A percentile compares a stretch with the other conserved stretches of the same genome.
These are phyloP conservation scores for Psophocarpus tetragonolobus DNA, from an alignment of 306 rosid species.

Conservation along the genomic window DNA sequence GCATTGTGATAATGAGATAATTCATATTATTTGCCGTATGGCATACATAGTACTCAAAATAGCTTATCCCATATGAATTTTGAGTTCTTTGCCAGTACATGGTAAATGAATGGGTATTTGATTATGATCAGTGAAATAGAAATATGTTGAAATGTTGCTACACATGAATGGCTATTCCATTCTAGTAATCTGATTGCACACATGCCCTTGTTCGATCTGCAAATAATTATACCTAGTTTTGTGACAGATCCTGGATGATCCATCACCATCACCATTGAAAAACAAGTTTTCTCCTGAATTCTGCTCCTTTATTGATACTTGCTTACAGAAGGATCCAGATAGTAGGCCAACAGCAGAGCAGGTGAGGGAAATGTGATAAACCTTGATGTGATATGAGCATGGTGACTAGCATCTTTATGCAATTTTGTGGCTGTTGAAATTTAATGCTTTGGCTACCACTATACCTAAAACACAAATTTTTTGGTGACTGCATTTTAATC, in stretches of 20 bases:
- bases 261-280: slow-evolving; percentile 87
- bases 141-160: background rate
- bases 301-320: slow-evolving; percentile 85
- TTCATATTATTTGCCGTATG: background rate
- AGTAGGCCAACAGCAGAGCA: slow-evolving; percentile 91
- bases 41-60: background rate
- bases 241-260: slow-evolving; percentile 89
- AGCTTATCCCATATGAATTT: background rate
- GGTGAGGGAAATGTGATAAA: slow-evolving; percentile 48
- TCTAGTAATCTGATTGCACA: slow-evolving; percentile 6
- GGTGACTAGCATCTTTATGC: slow-evolving; percentile 23
- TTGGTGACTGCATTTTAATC: slow-evolving; percentile 13
- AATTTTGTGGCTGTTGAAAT: background rate
- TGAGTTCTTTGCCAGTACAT: background rate
- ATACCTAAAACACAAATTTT: background rate
- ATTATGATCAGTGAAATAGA: slow-evolving; percentile 4
- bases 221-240: slow-evolving; percentile 28
- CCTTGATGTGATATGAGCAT: slow-evolving; percentile 10
- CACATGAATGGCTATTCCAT: background rate
- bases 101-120: slow-evolving; percentile 8
- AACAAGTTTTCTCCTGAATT: slow-evolving; percentile 86
- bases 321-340: slow-evolving; percentile 90
- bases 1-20: background rate
- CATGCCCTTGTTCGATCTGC: background rate
- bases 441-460: background rate